Evolutionary conservation across 2,329 filamentous ascomycete genomes (phyloP).

Genomic region (Thelonectria rubi): DNA sequence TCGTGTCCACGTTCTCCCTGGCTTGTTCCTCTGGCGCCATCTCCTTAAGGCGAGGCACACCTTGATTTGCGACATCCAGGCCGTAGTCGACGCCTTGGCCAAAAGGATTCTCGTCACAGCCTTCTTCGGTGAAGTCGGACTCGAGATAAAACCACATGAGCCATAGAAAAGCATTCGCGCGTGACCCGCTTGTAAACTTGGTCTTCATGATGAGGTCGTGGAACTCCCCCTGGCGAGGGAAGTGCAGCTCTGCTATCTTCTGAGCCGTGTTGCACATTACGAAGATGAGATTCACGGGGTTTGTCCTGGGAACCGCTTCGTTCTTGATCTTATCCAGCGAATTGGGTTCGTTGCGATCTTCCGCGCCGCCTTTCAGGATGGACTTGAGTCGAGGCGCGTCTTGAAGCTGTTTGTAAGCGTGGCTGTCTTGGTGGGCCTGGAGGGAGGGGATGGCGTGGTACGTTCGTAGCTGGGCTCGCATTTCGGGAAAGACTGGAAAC

Average conservation of each 20-base stretch:
- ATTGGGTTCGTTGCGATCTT: slow-evolving; percentile 85
- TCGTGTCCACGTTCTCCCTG: slow-evolving; percentile 78
- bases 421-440: slow-evolving; percentile 92
- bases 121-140: slow-evolving; percentile 90
- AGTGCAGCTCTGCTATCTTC: slow-evolving; percentile 93
- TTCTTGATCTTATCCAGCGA: slow-evolving; percentile 84
- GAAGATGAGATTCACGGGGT: slow-evolving; percentile 97
- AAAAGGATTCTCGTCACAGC: slow-evolving; percentile 90
- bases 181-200: slow-evolving; percentile 80
- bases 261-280: slow-evolving; percentile 89
- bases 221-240: slow-evolving; percentile 85
- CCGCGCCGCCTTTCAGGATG: slow-evolving; percentile 94
- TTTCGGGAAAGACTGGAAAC: slow-evolving; percentile 96
- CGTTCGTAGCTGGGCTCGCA: slow-evolving; percentile 96
- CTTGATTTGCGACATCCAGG: slow-evolving; percentile 71
- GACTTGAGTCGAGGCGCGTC: slow-evolving; percentile 96
- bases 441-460: slow-evolving; percentile 98
- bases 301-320: slow-evolving; percentile 75
- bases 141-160: slow-evolving; percentile 99
- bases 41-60: slow-evolving; percentile 72
- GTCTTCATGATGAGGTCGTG: slow-evolving; percentile 96
- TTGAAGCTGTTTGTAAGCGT: slow-evolving; percentile 97
- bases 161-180: slow-evolving; percentile 92
- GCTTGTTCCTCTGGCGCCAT: slow-evolving; percentile 73
- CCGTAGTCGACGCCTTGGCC: slow-evolving; percentile 75